A percentile compares a stretch with the other conserved stretches of the same genome.
These are phyloP conservation scores for Omphalotus olearius DNA, from an alignment of 1,284 basidiomycete genomes.

Conservation along the genomic window DNA sequence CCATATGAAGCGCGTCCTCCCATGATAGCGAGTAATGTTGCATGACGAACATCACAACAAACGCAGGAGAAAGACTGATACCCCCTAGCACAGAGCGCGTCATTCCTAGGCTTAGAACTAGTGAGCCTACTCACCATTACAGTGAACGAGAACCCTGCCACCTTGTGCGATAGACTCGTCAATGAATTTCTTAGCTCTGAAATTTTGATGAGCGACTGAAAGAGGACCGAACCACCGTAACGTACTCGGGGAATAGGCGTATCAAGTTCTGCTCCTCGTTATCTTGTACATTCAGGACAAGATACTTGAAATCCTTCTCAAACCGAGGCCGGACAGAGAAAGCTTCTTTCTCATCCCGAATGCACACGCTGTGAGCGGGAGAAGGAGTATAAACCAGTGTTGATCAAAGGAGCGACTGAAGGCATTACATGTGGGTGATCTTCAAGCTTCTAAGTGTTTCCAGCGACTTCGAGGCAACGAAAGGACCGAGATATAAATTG, in stretches of 20 bases:
- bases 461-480: conserved; percentile 81
- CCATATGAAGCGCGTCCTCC: conserved; percentile 81
- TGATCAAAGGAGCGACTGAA: conserved; percentile 3
- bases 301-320: conserved; percentile 74
- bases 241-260: conserved; percentile 72
- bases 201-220: not conserved
- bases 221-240: conserved; percentile 4
- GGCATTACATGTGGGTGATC: conserved; percentile 84
- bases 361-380: conserved; percentile 61
- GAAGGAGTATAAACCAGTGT: conserved; percentile 1
- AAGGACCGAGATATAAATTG: conserved; percentile 81
- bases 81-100: conserved; percentile 50
- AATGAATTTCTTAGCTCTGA: conserved; percentile 77
- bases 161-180: conserved; percentile 61
- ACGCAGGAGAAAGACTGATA: conserved; percentile 82
- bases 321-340: conserved; percentile 87
- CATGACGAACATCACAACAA: conserved; percentile 93
- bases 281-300: conserved; percentile 86
- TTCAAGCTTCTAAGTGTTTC: conserved; percentile 58
- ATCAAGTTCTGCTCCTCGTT: conserved; percentile 90
- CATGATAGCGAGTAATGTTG: conserved; percentile 74
- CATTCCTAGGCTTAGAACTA: not conserved
- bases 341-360: conserved; percentile 83
- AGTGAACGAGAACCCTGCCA: conserved; percentile 85
- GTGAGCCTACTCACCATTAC: conserved; percentile 64